Base-by-base conservation (phyloP, 257 asterid genomes). In the Nicotiana benthamiana region DNA sequence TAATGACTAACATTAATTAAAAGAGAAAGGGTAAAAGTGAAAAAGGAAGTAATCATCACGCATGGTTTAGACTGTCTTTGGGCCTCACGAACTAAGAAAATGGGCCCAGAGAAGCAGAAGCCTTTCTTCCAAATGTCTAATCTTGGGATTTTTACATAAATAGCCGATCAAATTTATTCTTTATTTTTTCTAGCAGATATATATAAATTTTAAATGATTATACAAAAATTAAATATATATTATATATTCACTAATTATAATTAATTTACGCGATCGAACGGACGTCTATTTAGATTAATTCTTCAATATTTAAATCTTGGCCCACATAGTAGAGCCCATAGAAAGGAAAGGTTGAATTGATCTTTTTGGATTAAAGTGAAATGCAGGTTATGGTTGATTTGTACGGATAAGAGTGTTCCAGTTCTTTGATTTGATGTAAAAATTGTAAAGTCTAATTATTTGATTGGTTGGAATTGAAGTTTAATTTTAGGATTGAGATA, bases 21-120 rank as follows among this genome's bases (percentile, higher is more conserved):
- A 77, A 34, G 30, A 11, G 34, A 76, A 36, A 32, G 12, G 32
- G 15, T n/a, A 77, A 32, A 62, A 60, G 74, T 36, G 9, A 59
- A 59, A 52, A 81, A 64, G 68, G 75, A 20, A 59, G 80, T 32
- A 59, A 87, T 87, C 75, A 87, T 87, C 52, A 82, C 87, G 88
- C 90, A 77, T 87, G 90, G 77, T 61, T 83, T 63, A 75, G 79
- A 57, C 57, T 77, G 80, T 64, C 13, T 84, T 70, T 80, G 86
- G 84, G 80, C 79, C 83, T 79, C 68, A 17, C 15, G 57, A 54
- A 68, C 51, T 34, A 52, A 74, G 22, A 12, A 18, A 65, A 48
- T 77, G 82, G 88, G 84, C 79, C 87, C 83, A 80, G 74, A 54
- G 83, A 68, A 81, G 83, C 77, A 59, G 68, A 56, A 60, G n/a